Percentiles rank a stretch among this genome's conserved stretches.
These are phyloP conservation scores for Yarrowia hollandica DNA, from an alignment of 805 yeast species.

Conservation along the genomic window DNA sequence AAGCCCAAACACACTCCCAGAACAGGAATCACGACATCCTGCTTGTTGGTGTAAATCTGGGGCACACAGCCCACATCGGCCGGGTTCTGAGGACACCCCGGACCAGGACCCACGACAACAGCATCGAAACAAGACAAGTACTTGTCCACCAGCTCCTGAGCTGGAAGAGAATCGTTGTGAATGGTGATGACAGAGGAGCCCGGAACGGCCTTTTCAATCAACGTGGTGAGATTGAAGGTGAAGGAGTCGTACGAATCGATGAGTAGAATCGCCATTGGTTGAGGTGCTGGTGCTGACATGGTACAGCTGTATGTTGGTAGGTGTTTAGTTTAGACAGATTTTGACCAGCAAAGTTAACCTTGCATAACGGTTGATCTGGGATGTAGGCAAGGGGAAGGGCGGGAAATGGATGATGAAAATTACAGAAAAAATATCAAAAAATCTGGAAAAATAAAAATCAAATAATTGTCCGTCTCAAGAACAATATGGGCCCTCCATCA, in stretches of 20 bases:
- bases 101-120: conserved; percentile 93
- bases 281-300: too few species aligned
- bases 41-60: conserved; percentile 48
- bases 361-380: conserved; percentile 23
- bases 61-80: conserved; percentile 74
- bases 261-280: conserved; percentile 52
- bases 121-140: conserved; percentile 63
- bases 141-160: conserved; percentile 41
- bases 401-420: not conserved
- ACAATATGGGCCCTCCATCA: too few species aligned
- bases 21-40: conserved; percentile 55
- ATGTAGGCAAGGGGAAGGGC: not conserved
- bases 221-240: conserved; percentile 72
- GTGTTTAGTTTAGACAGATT: too few species aligned
- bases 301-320: too few species aligned
- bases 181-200: conserved; percentile 54
- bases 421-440: not conserved
- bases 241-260: conserved; percentile 96
- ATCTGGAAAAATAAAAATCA: not conserved
- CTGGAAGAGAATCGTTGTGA: conserved; percentile 58
- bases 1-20: conserved; percentile 93
- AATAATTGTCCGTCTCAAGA: too few species aligned
- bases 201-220: conserved; percentile 55
- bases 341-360: conserved; percentile 28
- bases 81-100: conserved; percentile 75